These are phyloP conservation scores for Fragaria iinumae DNA, from an alignment of 306 rosid species.

Conservation along the genomic window DNA sequence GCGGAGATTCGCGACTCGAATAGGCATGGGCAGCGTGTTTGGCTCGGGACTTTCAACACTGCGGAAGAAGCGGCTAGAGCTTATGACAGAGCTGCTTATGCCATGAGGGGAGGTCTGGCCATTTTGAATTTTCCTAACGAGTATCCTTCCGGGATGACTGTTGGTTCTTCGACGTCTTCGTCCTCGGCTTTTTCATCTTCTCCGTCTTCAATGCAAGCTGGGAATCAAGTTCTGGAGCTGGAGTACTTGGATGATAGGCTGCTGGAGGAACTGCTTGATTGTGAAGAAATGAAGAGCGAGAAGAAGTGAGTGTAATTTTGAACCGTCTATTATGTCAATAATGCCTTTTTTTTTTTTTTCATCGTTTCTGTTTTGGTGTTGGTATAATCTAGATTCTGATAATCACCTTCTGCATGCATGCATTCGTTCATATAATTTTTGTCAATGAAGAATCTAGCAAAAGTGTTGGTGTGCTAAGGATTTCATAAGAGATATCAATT, in stretches of 20 bases:
- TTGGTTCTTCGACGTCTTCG: slow-evolving; percentile 26
- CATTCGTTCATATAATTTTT: not conserved
- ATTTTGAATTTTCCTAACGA: slow-evolving; percentile 79
- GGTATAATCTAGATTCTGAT: slow-evolving; percentile 12
- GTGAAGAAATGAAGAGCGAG: slow-evolving; percentile 42
- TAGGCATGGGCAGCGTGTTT: slow-evolving; percentile 62
- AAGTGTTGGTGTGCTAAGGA: not conserved
- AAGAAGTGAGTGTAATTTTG: slow-evolving; percentile 9
- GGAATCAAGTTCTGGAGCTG: slow-evolving; percentile 55
- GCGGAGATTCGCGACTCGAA: slow-evolving; percentile 88
- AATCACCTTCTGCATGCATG: slow-evolving; percentile 9
- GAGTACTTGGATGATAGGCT: slow-evolving; percentile 73
- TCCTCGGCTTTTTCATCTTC: slow-evolving; percentile 22
- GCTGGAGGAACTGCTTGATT: slow-evolving; percentile 82
- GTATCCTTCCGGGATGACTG: slow-evolving; percentile 30
- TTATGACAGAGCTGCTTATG: slow-evolving; percentile 80
- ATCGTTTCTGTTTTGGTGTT: slow-evolving; percentile 8
- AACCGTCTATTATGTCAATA: not conserved
- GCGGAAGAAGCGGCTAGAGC: slow-evolving; percentile 98
- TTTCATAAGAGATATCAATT: not conserved
- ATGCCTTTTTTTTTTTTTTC: not conserved
- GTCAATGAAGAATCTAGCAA: slow-evolving; percentile 10
- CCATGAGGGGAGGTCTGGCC: slow-evolving; percentile 83
- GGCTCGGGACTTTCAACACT: slow-evolving; percentile 88
- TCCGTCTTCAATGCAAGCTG: slow-evolving; percentile 23